These are phyloP conservation scores for Amylostereum areolatum DNA, from an alignment of 1,284 basidiomycete genomes.

Conservation along the genomic window DNA sequence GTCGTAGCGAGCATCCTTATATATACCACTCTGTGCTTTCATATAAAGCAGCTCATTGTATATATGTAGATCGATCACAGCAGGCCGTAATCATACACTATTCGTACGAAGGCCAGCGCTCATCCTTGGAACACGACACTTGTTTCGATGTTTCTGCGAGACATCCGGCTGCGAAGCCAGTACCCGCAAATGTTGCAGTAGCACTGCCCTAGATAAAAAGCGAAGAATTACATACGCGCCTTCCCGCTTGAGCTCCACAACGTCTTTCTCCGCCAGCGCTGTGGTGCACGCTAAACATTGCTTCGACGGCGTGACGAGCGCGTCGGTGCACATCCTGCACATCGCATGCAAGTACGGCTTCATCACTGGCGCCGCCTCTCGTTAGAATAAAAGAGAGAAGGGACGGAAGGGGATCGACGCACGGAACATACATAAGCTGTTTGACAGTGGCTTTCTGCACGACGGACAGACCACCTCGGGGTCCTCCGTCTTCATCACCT, in stretches of 20 bases:
- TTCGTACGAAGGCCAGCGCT: too few species aligned
- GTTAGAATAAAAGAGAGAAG: neutral
- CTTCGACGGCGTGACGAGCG: conserved; percentile 66
- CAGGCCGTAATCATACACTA: too few species aligned
- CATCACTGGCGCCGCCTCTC: conserved; percentile 44
- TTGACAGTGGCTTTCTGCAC: conserved; percentile 82
- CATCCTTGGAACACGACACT: conserved; percentile 77
- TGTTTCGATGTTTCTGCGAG: conserved; percentile 74
- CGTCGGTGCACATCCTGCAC: conserved; percentile 83
- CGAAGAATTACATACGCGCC: conserved; percentile 36
- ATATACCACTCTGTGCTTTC: too few species aligned
- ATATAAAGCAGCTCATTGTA: too few species aligned
- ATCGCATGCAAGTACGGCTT: conserved; percentile 80
- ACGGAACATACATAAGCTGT: conserved; percentile 68
- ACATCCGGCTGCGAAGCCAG: conserved; percentile 87
- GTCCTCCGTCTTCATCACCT: conserved; percentile 32
- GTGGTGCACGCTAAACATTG: conserved; percentile 83
- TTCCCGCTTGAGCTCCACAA: conserved; percentile 77
- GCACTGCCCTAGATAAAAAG: too few species aligned
- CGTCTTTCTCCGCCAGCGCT: conserved; percentile 53
- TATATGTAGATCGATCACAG: too few species aligned
- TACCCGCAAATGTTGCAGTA: conserved; percentile 54
- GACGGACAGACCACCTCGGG: conserved; percentile 75
- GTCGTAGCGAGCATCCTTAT: too few species aligned
- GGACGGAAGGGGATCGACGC: conserved; percentile 25